Percentiles rank a stretch among this genome's conserved stretches.
Evolutionary conservation across 2,329 filamentous ascomycete species (phyloP).

Genomic region (Sporothrix luriei): DNA sequence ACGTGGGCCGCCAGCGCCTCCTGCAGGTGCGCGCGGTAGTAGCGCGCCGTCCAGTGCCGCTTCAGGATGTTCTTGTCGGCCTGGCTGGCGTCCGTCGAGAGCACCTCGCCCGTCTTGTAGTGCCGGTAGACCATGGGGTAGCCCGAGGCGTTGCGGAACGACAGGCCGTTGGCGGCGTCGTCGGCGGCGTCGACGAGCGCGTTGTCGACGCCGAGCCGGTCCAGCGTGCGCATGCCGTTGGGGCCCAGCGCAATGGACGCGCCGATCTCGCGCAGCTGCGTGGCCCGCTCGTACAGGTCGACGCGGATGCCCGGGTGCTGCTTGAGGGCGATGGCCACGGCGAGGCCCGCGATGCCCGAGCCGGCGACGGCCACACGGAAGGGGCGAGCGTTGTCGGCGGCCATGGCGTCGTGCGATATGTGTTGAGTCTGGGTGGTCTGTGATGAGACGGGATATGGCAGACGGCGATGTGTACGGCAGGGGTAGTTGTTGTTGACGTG

Average conservation of each 20-base stretch:
- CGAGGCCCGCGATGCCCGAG: slow-evolving; percentile 43
- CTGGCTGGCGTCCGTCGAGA: slow-evolving; percentile 49
- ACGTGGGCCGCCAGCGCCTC: slow-evolving; percentile 52
- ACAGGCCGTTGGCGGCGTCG: slow-evolving; percentile 42
- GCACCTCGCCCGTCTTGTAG: slow-evolving; percentile 49
- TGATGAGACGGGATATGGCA: no score
- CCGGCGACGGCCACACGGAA: slow-evolving; percentile 31
- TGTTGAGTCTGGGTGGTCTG: neutral
- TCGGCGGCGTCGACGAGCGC: slow-evolving; percentile 42
- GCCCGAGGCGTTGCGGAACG: slow-evolving; percentile 47
- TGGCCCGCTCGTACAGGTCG: slow-evolving; percentile 54
- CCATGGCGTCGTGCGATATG: neutral
- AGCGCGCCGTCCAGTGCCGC: slow-evolving; percentile 49
- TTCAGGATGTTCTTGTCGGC: slow-evolving; percentile 45
- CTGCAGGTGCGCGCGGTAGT: slow-evolving; percentile 54
- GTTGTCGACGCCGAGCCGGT: slow-evolving; percentile 53
- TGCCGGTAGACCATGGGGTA: slow-evolving; percentile 52
- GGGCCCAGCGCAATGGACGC: slow-evolving; percentile 55
- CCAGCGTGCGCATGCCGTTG: slow-evolving; percentile 56
- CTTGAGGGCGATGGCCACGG: slow-evolving; percentile 41
- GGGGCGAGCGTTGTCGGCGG: neutral
- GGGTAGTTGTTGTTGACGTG: neutral
- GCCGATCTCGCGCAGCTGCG: slow-evolving; percentile 51
- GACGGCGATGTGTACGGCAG: neutral
- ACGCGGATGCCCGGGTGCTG: slow-evolving; percentile 34